Conservation (phyloP, 2,329 filamentous ascomycete species). For the Alternaria sp. region DNA sequence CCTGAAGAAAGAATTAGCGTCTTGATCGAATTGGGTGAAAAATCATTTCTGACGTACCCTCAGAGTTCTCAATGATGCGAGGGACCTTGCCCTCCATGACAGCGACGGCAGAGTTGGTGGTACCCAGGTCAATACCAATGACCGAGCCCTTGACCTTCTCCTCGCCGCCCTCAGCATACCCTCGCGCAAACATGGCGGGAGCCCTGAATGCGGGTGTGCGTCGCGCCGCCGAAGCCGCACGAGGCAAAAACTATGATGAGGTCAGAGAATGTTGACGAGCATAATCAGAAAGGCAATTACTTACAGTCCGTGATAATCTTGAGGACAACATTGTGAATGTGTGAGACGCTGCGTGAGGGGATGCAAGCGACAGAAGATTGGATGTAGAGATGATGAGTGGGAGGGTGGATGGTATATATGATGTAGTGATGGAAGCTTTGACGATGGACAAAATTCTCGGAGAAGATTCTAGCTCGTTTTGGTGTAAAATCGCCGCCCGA, state of each 20-base stretch:
- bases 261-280: slow-evolving; percentile 31
- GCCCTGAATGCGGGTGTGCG: slow-evolving; percentile 72
- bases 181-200: slow-evolving; percentile 71
- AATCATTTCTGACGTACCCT: slow-evolving; percentile 66
- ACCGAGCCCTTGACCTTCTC: slow-evolving; percentile 93
- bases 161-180: slow-evolving; percentile 75
- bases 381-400: slow-evolving; percentile 27
- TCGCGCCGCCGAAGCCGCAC: slow-evolving; percentile 73
- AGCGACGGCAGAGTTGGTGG: slow-evolving; percentile 96
- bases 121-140: slow-evolving; percentile 98
- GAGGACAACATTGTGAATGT: slow-evolving; percentile 51
- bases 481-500: slow-evolving; percentile 25
- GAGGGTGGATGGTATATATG: slow-evolving; percentile 35
- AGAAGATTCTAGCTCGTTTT: slow-evolving; percentile 39
- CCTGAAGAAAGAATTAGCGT: slow-evolving; percentile 58
- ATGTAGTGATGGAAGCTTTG: slow-evolving; percentile 41
- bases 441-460: slow-evolving; percentile 36
- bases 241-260: slow-evolving; percentile 66
- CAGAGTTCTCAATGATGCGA: slow-evolving; percentile 96
- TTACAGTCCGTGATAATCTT: slow-evolving; percentile 53
- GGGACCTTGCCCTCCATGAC: slow-evolving; percentile 97
- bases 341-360: slow-evolving; percentile 40
- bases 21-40: slow-evolving; percentile 2
- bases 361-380: slow-evolving; percentile 40
- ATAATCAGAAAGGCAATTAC: slow-evolving; percentile 21